phyloP scores from a whole-genome alignment of 2,329 filamentous ascomycete genomes.

The Leptographium galeiforme region DNA sequence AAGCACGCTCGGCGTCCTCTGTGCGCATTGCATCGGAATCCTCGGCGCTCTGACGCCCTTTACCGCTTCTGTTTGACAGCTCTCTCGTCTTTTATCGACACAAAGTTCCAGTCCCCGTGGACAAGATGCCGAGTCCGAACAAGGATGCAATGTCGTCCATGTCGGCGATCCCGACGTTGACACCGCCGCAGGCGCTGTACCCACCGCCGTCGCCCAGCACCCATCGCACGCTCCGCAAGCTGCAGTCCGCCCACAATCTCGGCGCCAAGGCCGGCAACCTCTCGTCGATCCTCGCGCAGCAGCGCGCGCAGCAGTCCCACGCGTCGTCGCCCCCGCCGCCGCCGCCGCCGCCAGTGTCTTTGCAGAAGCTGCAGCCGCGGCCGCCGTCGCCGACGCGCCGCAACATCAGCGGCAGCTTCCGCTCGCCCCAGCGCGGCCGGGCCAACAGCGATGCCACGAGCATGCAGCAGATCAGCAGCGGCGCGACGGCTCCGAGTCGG shows the following conservation, averaged over 20 bases:
- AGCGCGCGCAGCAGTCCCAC: slow-evolving; percentile 32
- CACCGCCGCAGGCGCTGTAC: slow-evolving; percentile 26
- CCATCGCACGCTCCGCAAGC: slow-evolving; percentile 55
- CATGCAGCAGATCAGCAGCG: slow-evolving; percentile 23
- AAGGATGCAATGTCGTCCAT: slow-evolving; percentile 14
- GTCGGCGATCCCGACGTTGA: slow-evolving; percentile 13
- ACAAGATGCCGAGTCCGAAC: slow-evolving; percentile 19
- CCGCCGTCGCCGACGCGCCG: slow-evolving; percentile 21
- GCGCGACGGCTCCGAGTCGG: slow-evolving; percentile 23
- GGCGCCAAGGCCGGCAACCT: slow-evolving; percentile 38
- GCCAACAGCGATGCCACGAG: slow-evolving; percentile 58
- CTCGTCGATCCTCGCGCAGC: slow-evolving; percentile 41
- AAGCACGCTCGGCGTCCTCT: no score
- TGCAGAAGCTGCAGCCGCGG: slow-evolving; percentile 14
- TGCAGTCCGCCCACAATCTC: slow-evolving; percentile 62
- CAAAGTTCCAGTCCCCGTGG: neutral
- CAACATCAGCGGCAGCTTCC: slow-evolving; percentile 16
- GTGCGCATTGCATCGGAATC: no score
- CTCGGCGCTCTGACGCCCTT: no score
- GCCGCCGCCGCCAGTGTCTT: slow-evolving; percentile 21
- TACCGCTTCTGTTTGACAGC: neutral
- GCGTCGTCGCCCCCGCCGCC: slow-evolving; percentile 19
- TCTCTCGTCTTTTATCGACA: neutral
- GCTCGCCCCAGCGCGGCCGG: slow-evolving; percentile 43
- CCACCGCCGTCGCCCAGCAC: slow-evolving; percentile 49